These are phyloP conservation scores for Penicillium palitans DNA, from an alignment of 2,329 filamentous ascomycete genomes.

Conservation along the genomic window DNA sequence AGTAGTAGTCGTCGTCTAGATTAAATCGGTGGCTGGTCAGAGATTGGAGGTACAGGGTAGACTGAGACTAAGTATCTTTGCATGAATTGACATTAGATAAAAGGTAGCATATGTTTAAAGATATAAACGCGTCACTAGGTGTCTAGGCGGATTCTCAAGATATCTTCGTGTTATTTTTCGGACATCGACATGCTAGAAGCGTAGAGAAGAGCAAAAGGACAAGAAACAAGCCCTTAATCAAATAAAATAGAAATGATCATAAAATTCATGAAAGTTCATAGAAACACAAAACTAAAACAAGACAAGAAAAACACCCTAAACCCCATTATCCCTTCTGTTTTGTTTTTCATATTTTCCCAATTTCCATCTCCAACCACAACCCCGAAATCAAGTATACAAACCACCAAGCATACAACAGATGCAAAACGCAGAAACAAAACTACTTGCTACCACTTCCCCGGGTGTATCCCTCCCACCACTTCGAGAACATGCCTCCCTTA, in stretches of 20 bases:
- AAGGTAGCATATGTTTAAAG: too few relatives aligned
- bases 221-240: background rate
- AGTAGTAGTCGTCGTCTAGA: too few relatives aligned
- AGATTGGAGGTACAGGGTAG: background rate
- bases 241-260: background rate
- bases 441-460: conserved; percentile 22
- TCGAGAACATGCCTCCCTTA: conserved; percentile 39
- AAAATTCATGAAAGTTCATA: background rate
- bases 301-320: too few relatives aligned
- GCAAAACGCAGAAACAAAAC: background rate
- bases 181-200: too few relatives aligned
- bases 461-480: conserved; percentile 46
- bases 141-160: too few relatives aligned
- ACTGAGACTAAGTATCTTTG: background rate
- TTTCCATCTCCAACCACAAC: background rate
- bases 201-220: too few relatives aligned
- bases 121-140: too few relatives aligned
- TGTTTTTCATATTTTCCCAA: background rate
- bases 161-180: background rate
- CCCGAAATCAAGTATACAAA: background rate
- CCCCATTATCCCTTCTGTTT: background rate
- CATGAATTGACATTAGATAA: too few relatives aligned
- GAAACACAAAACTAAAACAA: background rate
- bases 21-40: background rate
- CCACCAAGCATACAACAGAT: background rate